Base-by-base conservation (phyloP, 192 early-diverging fungal genomes). In the Polychytrium aggregatum region DNA sequence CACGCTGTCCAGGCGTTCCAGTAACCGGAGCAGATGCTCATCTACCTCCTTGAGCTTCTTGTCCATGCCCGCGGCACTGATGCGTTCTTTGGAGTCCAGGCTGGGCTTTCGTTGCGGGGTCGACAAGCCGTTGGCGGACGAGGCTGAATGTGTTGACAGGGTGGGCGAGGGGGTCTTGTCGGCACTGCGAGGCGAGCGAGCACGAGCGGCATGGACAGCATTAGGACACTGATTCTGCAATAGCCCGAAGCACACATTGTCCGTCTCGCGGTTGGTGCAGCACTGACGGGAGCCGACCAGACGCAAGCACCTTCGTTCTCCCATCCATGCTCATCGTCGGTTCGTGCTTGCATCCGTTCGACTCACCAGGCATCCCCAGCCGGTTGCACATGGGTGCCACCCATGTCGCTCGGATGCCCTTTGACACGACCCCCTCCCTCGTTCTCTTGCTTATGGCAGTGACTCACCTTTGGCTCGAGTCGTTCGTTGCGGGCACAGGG, bases 1-100 rank as follows among this genome's bases (percentile, higher is more conserved):
- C 0, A 67, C 46, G 18, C 55, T 50, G 38, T 67, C 64, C 9
- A 67, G 59, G 16, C 30, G 7, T 49, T 67, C 64, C 13, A 67
- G 52, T 4, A 48, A 14, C 30, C 59, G 54, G 6, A 62, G 35
- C 16, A 67, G 56, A 5, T 24, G 30, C 45, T 67, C 59, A 36
- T 67, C 64, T 18, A 62, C 21, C 37, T 67, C 59, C 10, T 37
- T 42, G 25, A 59, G 38, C 16, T 34, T 34, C 5, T 44, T 29
- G 20, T 57, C 50, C 24, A 57, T 27, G 38, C 48, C 8, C 9
- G 48, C 14, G 4, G 38, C 26, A n/a, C 17, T 26, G 50, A 31
- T 28, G 26, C 48, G 25, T 29, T 30, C n/a, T 2, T 35, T 30
- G 11, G 7, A 13, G 51, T 16, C 7, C 14, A 16, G n/a, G 13